Percentiles rank a stretch among this genome's conserved stretches.
These are phyloP conservation scores for Alternaria metachromatica DNA, from an alignment of 2,329 filamentous ascomycete genomes.

Conservation along the genomic window DNA sequence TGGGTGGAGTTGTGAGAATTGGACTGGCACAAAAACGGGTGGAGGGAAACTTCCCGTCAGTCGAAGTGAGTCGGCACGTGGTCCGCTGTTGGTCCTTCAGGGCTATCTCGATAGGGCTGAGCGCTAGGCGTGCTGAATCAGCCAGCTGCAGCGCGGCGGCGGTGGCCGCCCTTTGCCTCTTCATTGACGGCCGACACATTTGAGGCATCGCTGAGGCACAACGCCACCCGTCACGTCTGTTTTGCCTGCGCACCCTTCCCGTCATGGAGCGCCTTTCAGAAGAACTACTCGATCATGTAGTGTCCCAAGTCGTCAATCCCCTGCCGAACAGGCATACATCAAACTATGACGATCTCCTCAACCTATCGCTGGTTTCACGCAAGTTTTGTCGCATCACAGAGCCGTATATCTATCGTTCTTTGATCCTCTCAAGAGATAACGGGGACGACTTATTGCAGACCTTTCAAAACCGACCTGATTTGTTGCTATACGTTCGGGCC, in stretches of 20 bases:
- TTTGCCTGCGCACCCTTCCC: not conserved
- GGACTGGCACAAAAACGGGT: not conserved
- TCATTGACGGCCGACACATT: not conserved
- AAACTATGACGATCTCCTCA: conserved; percentile 4
- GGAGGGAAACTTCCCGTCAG: not conserved
- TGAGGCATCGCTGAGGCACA: not conserved
- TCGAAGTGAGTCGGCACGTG: not conserved
- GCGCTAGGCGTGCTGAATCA: conserved; percentile 5
- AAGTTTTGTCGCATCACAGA: conserved; percentile 11
- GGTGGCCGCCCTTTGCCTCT: not conserved
- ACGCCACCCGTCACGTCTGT: not conserved
- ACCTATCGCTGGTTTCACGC: conserved; percentile 12
- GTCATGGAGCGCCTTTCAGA: conserved; percentile 14
- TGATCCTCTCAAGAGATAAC: not conserved
- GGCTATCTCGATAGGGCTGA: not conserved
- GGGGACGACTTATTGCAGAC: not conserved
- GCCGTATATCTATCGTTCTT: conserved; percentile 10
- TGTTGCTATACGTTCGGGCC: not conserved
- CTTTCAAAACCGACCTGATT: not conserved
- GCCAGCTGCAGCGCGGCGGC: not conserved
- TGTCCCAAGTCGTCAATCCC: conserved; percentile 3
- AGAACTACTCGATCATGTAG: conserved; percentile 16
- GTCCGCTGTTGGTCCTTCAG: not conserved
- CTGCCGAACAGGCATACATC: not conserved
- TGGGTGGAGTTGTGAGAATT: not conserved